A percentile compares a stretch with the other conserved stretches of the same genome.
These are phyloP conservation scores for Fusarium piperis DNA, from an alignment of 2,329 filamentous ascomycete genomes.

Conservation along the genomic window DNA sequence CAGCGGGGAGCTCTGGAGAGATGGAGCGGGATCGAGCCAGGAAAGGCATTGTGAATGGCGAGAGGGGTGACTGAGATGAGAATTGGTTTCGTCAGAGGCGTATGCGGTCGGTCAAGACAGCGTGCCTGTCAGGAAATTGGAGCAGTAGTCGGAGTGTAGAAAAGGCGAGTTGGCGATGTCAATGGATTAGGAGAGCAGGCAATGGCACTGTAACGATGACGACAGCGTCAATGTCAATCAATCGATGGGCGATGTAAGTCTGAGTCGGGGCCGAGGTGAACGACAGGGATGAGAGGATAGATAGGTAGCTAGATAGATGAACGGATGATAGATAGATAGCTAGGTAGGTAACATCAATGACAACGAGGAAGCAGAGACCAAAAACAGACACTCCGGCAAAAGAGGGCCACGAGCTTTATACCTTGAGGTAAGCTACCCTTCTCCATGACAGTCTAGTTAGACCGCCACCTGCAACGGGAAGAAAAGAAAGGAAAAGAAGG, in stretches of 20 bases:
- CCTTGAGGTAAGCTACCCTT: not conserved
- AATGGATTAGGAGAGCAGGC: not conserved
- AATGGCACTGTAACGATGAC: slow-evolving; percentile 18
- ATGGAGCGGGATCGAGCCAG: slow-evolving; percentile 16
- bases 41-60: slow-evolving; percentile 22
- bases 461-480: slow-evolving; percentile 32
- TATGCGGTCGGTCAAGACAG: slow-evolving; percentile 4
- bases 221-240: slow-evolving; percentile 20
- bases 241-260: not conserved
- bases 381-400: not conserved
- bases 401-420: slow-evolving; percentile 9
- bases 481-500: slow-evolving; percentile 10
- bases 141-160: not conserved
- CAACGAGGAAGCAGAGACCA: not conserved
- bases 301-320: not conserved
- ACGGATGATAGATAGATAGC: not conserved
- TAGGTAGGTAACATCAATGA: not conserved
- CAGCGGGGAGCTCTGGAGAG: slow-evolving; percentile 16
- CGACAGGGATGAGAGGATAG: not conserved
- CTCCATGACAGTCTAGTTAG: slow-evolving; percentile 21
- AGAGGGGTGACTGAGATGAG: not conserved
- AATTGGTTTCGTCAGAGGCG: not conserved
- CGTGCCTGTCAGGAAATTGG: slow-evolving; percentile 3
- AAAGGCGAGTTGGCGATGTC: slow-evolving; percentile 13
- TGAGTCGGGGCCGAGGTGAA: not conserved